phyloP scores from a whole-genome alignment of 768 basidiomycete genomes.

The Phanerochaete carnosa region DNA sequence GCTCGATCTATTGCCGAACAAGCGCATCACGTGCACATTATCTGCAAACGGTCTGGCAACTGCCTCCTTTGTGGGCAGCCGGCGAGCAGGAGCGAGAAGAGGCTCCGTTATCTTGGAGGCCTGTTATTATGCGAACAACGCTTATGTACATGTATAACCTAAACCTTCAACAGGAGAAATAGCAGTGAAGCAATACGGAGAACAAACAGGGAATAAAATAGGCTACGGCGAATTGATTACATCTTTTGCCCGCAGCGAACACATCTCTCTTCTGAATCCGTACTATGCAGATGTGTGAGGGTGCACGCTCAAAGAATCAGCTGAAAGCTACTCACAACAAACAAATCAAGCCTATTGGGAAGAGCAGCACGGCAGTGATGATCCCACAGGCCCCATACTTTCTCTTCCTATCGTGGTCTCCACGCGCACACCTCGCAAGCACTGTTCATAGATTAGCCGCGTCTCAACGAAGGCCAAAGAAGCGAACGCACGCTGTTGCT shows the following conservation, averaged over 20 bases:
- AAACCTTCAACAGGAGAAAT: background rate
- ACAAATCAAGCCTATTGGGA: conserved; percentile 27
- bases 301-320: background rate
- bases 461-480: background rate
- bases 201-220: background rate
- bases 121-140: background rate
- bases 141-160: background rate
- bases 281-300: conserved; percentile 6
- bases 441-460: conserved; percentile 12
- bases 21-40: background rate
- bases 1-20: background rate
- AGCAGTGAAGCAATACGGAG: background rate
- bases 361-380: conserved; percentile 25
- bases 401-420: conserved; percentile 25
- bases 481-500: conserved; percentile 18
- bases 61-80: background rate
- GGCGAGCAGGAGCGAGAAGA: too few species aligned
- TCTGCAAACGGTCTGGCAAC: background rate
- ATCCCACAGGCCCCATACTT: conserved; percentile 28
- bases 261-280: conserved; percentile 17
- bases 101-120: too few species aligned
- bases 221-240: background rate
- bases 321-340: conserved; percentile 18
- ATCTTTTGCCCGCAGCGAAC: conserved; percentile 5
- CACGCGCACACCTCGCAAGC: conserved; percentile 25